phyloP scores from a whole-genome alignment of 192 early-diverging fungal genomes.

The Backusella circina region DNA sequence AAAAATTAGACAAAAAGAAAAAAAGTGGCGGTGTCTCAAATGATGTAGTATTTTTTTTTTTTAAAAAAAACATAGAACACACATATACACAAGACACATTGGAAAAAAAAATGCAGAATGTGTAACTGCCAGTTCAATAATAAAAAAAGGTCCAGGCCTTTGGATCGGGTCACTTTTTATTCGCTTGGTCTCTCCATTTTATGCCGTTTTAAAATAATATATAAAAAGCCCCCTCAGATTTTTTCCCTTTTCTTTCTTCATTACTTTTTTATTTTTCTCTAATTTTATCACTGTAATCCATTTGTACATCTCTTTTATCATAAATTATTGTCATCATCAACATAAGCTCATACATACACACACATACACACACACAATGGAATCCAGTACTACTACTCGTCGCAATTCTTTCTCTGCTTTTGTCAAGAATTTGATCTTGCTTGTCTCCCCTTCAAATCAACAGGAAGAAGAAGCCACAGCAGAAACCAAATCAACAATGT shows the following conservation, averaged over 20 bases:
- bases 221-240: neutral
- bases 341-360: neutral
- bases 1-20: neutral
- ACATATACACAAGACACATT: neutral
- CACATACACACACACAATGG: neutral
- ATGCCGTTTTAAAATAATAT: slow-evolving; percentile 6
- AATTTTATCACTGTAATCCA: neutral
- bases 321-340: neutral
- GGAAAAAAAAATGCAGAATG: neutral
- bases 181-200: neutral
- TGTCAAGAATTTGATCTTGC: slow-evolving; percentile 16
- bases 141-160: slow-evolving; percentile 8
- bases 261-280: neutral
- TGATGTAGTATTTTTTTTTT: neutral
- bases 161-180: slow-evolving; percentile 12
- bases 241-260: neutral
- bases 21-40: neutral
- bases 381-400: neutral
- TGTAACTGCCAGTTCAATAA: neutral
- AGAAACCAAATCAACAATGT: neutral
- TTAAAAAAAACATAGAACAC: neutral
- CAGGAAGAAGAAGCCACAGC: neutral
- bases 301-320: neutral
- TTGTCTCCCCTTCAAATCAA: slow-evolving; percentile 15
- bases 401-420: slow-evolving; percentile 16